These are phyloP conservation scores for Vigna mungo DNA, from an alignment of 306 rosid genomes.

Conservation along the genomic window DNA sequence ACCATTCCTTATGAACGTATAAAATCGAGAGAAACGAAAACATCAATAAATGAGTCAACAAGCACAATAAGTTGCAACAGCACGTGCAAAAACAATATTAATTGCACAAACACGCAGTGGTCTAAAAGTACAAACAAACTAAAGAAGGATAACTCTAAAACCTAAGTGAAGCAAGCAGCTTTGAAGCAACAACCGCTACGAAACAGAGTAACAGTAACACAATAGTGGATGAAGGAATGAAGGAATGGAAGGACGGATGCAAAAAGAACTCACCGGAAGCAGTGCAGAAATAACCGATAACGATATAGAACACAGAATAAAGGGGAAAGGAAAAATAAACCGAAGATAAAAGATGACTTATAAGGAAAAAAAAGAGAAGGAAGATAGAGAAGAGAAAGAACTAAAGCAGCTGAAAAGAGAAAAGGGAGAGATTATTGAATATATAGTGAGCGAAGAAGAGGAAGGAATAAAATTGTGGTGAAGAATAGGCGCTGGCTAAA, in stretches of 20 bases:
- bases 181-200: not conserved
- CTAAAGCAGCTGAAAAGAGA: conserved; percentile 34
- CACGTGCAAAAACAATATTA: not conserved
- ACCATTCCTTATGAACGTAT: not conserved
- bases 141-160: not conserved
- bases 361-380: not conserved
- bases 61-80: not conserved
- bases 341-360: not conserved
- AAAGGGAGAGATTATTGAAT: conserved; percentile 26
- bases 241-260: not conserved
- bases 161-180: conserved; percentile 43
- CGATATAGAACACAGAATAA: not conserved
- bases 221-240: not conserved
- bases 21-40: not conserved
- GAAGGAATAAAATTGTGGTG: conserved; percentile 54
- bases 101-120: conserved; percentile 19
- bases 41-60: conserved; percentile 34
- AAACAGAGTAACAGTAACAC: conserved; percentile 33
- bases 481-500: conserved; percentile 22
- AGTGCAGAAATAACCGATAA: conserved; percentile 8
- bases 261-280: conserved; percentile 45
- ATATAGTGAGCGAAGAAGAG: conserved; percentile 31
- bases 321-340: not conserved
- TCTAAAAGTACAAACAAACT: not conserved
- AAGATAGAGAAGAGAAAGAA: conserved; percentile 15